A percentile compares a stretch with the other conserved stretches of the same genome.
These are phyloP conservation scores for Plasmodium blacklocki DNA, from an alignment of 169 alveolate genomes.

Conservation along the genomic window DNA sequence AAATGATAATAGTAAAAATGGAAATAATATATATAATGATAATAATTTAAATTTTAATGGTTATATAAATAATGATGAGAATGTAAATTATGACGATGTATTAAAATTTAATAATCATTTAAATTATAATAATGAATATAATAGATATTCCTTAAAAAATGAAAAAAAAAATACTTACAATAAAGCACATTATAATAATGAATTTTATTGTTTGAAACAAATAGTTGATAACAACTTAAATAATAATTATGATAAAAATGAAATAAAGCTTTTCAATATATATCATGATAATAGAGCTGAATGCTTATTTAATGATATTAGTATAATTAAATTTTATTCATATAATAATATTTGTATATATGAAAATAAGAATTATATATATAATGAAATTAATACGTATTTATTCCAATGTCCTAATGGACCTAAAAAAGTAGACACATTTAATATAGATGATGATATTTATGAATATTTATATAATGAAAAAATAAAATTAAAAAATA, in stretches of 20 bases:
- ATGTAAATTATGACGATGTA: background rate
- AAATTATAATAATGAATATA: background rate
- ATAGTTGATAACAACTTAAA: constrained; percentile 66
- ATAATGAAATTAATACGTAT: constrained; percentile 47
- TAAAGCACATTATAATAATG: background rate
- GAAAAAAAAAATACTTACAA: background rate
- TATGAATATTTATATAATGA: constrained; percentile 73
- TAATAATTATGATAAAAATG: constrained; percentile 74
- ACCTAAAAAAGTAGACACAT: constrained; percentile 13
- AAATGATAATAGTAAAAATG: background rate
- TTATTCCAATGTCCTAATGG: constrained; percentile 33
- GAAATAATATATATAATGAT: background rate
- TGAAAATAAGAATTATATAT: constrained; percentile 68
- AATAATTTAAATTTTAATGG: background rate
- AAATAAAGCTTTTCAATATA: constrained; percentile 60
- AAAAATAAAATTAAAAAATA: constrained; percentile 49
- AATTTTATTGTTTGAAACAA: constrained; percentile 62
- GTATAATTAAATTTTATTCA: constrained; percentile 60
- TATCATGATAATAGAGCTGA: constrained; percentile 77
- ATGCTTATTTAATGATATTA: constrained; percentile 69
- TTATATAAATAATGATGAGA: background rate
- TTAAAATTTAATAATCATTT: background rate
- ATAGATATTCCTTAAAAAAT: background rate
- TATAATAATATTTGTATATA: constrained; percentile 62
- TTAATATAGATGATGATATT: constrained; percentile 41